Evolutionary conservation across 2,329 filamentous ascomycete genomes (phyloP).

Genomic region (Xylaria multiplex): DNA sequence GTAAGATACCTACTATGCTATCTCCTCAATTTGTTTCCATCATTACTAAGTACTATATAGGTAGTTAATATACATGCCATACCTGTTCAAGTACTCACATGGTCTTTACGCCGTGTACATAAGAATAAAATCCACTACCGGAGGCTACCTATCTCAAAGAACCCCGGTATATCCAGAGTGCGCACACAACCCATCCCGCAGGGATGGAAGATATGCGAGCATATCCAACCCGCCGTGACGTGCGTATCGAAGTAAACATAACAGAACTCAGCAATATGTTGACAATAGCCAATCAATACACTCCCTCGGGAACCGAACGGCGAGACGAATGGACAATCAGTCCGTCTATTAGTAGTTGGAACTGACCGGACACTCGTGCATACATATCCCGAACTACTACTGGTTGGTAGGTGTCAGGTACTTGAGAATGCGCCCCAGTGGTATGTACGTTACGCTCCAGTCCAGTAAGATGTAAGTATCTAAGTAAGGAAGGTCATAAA

Average conservation of each 20-base stretch:
- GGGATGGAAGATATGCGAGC: background rate
- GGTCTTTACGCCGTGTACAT: too few species aligned
- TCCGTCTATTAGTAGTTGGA: too few species aligned
- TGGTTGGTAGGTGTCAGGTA: too few species aligned
- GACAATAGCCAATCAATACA: background rate
- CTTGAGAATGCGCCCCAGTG: too few species aligned
- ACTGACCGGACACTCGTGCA: too few species aligned
- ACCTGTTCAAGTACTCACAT: too few species aligned
- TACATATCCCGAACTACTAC: too few species aligned
- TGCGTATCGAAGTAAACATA: background rate
- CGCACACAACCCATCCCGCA: background rate
- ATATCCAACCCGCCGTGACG: background rate
- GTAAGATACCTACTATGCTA: background rate
- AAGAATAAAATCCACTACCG: too few species aligned
- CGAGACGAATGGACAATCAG: too few species aligned
- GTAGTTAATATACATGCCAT: background rate
- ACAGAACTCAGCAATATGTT: background rate
- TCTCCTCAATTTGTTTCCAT: background rate
- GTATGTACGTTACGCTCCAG: background rate
- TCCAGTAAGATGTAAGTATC: slow-evolving; percentile 4
- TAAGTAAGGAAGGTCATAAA: slow-evolving; percentile 26
- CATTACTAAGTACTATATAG: too few species aligned
- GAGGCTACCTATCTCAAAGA: background rate
- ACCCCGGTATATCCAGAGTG: background rate
- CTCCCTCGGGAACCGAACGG: too few species aligned